Percentiles rank a stretch among this genome's conserved stretches.
phyloP scores from a whole-genome alignment of 2,329 filamentous ascomycete genomes.

The Aspergillus sclerotialis region DNA sequence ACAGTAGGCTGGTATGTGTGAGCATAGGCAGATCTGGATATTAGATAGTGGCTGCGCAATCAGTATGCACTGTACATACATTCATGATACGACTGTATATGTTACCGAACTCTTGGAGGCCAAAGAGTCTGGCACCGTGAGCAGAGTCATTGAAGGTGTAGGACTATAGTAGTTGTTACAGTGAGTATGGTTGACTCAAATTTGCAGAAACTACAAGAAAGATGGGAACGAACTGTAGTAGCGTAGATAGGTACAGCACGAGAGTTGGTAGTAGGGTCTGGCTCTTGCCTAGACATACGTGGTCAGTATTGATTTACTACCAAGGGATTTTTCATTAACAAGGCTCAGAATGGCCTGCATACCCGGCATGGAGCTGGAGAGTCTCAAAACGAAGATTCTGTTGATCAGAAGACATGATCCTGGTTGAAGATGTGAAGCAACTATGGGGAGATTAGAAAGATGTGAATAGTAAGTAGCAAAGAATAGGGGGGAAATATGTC shows the following conservation, averaged over 20 bases:
- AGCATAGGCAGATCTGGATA: too few relatives aligned
- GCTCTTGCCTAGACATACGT: slow-evolving; percentile 57
- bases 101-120: slow-evolving; percentile 94
- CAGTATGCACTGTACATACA: too few relatives aligned
- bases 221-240: slow-evolving; percentile 55
- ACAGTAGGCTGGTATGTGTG: slow-evolving; percentile 63
- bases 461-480: not conserved
- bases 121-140: slow-evolving; percentile 89
- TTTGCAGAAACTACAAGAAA: too few relatives aligned
- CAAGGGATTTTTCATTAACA: slow-evolving; percentile 1
- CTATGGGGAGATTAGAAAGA: too few relatives aligned
- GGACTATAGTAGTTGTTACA: slow-evolving; percentile 48
- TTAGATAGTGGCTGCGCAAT: too few relatives aligned
- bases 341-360: slow-evolving; percentile 27
- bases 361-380: slow-evolving; percentile 79
- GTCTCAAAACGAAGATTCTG: slow-evolving; percentile 63
- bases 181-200: not conserved
- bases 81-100: slow-evolving; percentile 98
- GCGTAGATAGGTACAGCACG: slow-evolving; percentile 95
- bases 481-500: not conserved
- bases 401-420: slow-evolving; percentile 28
- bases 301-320: slow-evolving; percentile 6
- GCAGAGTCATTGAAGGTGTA: slow-evolving; percentile 94
- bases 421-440: slow-evolving; percentile 1
- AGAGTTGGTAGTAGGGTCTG: slow-evolving; percentile 75